A percentile compares a stretch with the other conserved stretches of the same genome.
Evolutionary conservation across 768 basidiomycete species (phyloP).

Genomic region (Auricularia sp.): DNA sequence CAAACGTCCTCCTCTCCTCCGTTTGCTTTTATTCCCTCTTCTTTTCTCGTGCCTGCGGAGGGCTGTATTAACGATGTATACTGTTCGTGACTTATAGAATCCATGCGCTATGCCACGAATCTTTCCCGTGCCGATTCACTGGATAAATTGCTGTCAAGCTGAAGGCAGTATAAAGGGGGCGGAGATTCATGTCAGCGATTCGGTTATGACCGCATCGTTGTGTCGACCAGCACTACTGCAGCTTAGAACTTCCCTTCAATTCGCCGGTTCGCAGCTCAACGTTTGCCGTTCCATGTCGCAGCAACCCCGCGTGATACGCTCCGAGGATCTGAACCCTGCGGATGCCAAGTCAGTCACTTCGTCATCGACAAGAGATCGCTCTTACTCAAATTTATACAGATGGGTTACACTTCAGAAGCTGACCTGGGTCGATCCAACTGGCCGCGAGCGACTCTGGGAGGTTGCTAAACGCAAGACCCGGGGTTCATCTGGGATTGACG

Average conservation of each 20-base stretch:
- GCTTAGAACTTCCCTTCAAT: too few species aligned
- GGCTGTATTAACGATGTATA: not conserved
- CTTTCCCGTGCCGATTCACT: too few species aligned
- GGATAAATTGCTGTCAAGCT: too few species aligned
- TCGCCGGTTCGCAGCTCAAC: not conserved
- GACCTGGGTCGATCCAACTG: slow-evolving; percentile 67
- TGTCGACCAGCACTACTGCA: too few species aligned
- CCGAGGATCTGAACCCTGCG: slow-evolving; percentile 38
- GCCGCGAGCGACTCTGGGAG: slow-evolving; percentile 83
- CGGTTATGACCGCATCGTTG: too few species aligned
- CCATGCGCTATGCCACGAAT: not conserved
- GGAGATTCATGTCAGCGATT: too few species aligned
- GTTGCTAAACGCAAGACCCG: slow-evolving; percentile 76
- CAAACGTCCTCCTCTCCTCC: not conserved
- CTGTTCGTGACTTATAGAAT: not conserved
- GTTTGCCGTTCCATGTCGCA: slow-evolving; percentile 11
- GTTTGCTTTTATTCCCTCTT: not conserved
- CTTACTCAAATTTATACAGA: slow-evolving; percentile 28
- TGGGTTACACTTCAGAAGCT: slow-evolving; percentile 83
- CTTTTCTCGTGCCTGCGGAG: not conserved
- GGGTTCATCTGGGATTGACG: slow-evolving; percentile 69
- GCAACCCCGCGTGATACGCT: slow-evolving; percentile 43
- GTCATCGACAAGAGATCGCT: not conserved
- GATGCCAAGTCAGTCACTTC: slow-evolving; percentile 45
- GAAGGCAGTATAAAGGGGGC: too few species aligned